Conservation (phyloP, 257 asterid species). For the Solanum ossicruentum region DNA sequence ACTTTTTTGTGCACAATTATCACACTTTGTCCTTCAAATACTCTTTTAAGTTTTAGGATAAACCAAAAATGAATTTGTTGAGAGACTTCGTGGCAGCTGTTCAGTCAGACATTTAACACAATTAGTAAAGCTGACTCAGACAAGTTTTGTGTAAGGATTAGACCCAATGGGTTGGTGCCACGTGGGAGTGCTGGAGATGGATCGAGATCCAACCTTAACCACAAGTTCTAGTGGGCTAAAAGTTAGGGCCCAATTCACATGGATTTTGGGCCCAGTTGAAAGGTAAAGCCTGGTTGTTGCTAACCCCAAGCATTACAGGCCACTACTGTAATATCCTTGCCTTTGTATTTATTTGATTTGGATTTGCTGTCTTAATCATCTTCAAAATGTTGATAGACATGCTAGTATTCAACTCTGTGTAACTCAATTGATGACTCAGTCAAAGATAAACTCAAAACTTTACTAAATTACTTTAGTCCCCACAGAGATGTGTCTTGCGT, state of each 20-base stretch:
- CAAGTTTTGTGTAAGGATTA: not conserved
- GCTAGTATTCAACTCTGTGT: not conserved
- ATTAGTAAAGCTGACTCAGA: not conserved
- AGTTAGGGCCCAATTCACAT: not conserved
- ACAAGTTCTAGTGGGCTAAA: conserved; percentile 1
- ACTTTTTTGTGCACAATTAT: not conserved
- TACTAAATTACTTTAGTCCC: not conserved
- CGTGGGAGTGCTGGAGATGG: not conserved
- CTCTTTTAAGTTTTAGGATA: not conserved
- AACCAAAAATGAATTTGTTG: not conserved
- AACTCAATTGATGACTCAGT: not conserved
- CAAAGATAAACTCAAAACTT: not conserved
- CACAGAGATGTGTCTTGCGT: not conserved
- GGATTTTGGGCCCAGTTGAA: conserved; percentile 4
- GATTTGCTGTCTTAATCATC: not conserved
- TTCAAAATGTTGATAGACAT: not conserved
- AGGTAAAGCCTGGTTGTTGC: not conserved
- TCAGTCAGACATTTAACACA: not conserved
- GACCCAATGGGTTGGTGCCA: not conserved
- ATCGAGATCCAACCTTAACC: not conserved
- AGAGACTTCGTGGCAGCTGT: not conserved
- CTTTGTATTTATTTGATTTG: not conserved
- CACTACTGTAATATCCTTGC: not conserved
- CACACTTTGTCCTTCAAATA: not conserved
- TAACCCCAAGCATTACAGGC: not conserved